Evolutionary conservation across 192 early-diverging fungal genomes (phyloP), one percentile per base, ranked within the genome.

Genomic region (Cladochytrium replicatum): DNA sequence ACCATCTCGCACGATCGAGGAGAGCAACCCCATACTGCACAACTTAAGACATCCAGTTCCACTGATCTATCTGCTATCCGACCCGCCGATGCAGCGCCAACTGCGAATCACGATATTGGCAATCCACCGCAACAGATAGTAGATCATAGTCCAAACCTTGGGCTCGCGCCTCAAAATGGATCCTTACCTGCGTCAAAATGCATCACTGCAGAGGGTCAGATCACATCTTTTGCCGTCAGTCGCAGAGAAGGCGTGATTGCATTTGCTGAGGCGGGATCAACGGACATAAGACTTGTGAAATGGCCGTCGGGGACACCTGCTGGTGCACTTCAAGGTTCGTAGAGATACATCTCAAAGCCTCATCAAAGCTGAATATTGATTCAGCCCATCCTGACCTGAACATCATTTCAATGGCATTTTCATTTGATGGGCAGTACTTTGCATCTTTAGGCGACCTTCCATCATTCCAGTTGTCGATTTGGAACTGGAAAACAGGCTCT

Each of bases 351-450:
- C 46, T 26, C 31, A 28, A 2, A 24, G 41, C 15, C 38, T 54
- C 13, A n/a, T 4, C 19, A 25, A 34, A 41, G 44, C 43, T 41
- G 1, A 29, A 47, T 34, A 24, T 55, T 25, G 1, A 3, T 13
- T 24, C 43, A 4, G 17, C 4, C 4, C 32, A 19, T 6, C 6
- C 27, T 8, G 74, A 76, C 32, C 22, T 71, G n/a, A 39, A 13
- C 0, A 61, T 72, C 27, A 6, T 22, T 22, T 19, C 56, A 1
- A 40, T 74, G 2, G 44, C 55, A 11, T 74, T 77, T 46, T 77
- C 75, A 8, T 25, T 32, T 41, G 71, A 77, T 40, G 66, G 63
- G 9, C 60, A 67, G 44, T 72, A 71, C 52, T 57, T 77, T 3
- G 75, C 71, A 2, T 24, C 66, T 6, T 42, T 74, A 1, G 67